A percentile compares a stretch with the other conserved stretches of the same genome.
phyloP scores from a whole-genome alignment of 2,329 filamentous ascomycete genomes.

The Fusarium duplospermum region DNA sequence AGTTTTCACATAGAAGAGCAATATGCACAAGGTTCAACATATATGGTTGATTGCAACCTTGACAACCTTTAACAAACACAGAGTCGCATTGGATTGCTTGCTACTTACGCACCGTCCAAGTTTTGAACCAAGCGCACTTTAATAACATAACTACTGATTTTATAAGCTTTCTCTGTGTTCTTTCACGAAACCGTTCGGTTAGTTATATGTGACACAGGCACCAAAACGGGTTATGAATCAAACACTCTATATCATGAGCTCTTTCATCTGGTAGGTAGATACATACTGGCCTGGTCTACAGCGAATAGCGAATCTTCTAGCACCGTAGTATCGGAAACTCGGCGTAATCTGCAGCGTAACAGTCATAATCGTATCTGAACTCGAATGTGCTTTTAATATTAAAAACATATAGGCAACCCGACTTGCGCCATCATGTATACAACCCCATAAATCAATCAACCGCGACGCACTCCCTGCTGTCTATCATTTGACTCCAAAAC shows the following conservation, averaged over 20 bases:
- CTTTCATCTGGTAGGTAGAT: background rate
- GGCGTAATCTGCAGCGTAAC: background rate
- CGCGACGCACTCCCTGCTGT: conserved; percentile 14
- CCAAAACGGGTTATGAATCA: too few relatives aligned
- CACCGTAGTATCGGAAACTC: background rate
- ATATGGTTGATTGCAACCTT: background rate
- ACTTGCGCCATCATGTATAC: conserved; percentile 36
- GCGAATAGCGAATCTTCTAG: background rate
- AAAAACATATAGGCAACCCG: conserved; percentile 31
- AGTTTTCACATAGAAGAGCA: background rate
- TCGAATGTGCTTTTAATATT: conserved; percentile 27
- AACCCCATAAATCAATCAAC: conserved; percentile 24
- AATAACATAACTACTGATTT: too few relatives aligned
- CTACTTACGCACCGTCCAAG: background rate
- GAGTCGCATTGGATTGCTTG: background rate
- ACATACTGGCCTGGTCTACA: background rate
- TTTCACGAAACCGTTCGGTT: too few relatives aligned
- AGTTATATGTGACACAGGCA: too few relatives aligned
- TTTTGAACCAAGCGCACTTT: background rate
- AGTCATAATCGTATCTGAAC: background rate
- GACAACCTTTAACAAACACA: background rate
- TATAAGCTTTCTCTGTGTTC: too few relatives aligned
- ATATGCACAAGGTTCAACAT: background rate
- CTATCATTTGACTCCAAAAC: conserved; percentile 44
- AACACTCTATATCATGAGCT: background rate